Evolutionary conservation across 2,329 filamentous ascomycete species (phyloP), one percentile per base, ranked within the genome.

Genomic region (Hymenoscyphus salicellus): DNA sequence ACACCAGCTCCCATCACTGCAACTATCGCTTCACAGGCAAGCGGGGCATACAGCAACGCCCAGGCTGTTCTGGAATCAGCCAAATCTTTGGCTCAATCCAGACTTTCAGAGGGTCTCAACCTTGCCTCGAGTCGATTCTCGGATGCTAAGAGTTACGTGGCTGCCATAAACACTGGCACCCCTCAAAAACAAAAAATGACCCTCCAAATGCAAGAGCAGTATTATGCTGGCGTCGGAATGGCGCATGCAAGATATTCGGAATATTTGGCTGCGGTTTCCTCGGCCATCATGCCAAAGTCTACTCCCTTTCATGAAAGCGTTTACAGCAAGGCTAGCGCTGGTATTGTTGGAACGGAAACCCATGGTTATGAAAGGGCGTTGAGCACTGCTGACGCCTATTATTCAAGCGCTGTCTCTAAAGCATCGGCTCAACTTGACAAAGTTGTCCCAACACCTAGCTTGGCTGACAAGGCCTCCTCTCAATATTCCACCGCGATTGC

Each of bases 211-310:
- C 84, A 82, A 70, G 78, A 83, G 70, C 84, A 86, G 73, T 94
- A 94, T 76, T 93, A 92, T 71, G 89, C 92, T 68, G 91, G 89
- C 11, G 77, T 95, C 28, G 92, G 92, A 32, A 77, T 92, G 55
- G 92, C 92, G 0, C 89, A 96, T 72, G 91, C 88, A 55, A 86
- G 89, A 43, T 95, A 95, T 75, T 87, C 88, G 5, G 88, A 89
- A 59, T 94, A 95, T 72, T 69, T 95, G 1, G 82, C 82, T 14
- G 87, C 88, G 4, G 91, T 90, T 7, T 92, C 89, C 10, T 86
- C 84, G 41, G 90, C 88, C 23, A 80, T 92, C 49, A 85, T 86
- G 11, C 84, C 87, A 17, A 88, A 85, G 0, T 83, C 86, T 2
- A 86, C 81, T 0, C 78, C 86, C 59, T 72, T 71, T 58, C 75